Percentiles rank a stretch among this genome's conserved stretches.
Evolutionary conservation across 176 grass and related monocot genomes (phyloP).

Genomic region (Panicum miliaceum): DNA sequence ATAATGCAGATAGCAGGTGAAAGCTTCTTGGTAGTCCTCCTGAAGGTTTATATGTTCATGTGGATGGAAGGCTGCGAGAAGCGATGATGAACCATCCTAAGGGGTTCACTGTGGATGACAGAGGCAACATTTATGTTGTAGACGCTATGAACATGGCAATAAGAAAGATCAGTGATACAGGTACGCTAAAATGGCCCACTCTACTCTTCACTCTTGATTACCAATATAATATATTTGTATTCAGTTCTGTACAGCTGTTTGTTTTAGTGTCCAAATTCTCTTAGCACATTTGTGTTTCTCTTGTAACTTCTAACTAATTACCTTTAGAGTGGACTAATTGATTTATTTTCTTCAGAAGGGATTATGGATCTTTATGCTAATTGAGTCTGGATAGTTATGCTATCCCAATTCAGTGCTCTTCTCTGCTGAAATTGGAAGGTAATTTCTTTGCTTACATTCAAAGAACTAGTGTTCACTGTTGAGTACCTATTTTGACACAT

Average conservation of each 20-base stretch:
- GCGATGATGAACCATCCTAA: conserved; percentile 91
- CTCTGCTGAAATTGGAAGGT: too few relatives aligned
- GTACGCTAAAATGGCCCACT: conserved; percentile 53
- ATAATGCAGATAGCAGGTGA: conserved; percentile 90
- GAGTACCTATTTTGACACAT: too few relatives aligned
- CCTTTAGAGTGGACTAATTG: conserved; percentile 3
- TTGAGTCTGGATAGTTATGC: not conserved
- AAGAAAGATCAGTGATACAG: conserved; percentile 94
- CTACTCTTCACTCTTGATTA: not conserved
- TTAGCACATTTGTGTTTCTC: not conserved
- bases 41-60: conserved; percentile 82
- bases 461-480: too few relatives aligned
- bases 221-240: conserved; percentile 11
- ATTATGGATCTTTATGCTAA: conserved; percentile 21
- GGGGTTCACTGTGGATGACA: conserved; percentile 82
- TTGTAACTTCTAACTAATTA: conserved; percentile 15
- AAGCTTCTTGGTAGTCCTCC: conserved; percentile 87
- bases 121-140: conserved; percentile 94
- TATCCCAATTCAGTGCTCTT: too few relatives aligned
- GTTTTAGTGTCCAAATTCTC: not conserved
- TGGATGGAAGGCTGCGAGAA: conserved; percentile 77
- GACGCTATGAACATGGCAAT: conserved; percentile 98
- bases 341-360: not conserved
- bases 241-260: not conserved
- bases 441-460: too few relatives aligned